phyloP scores from a whole-genome alignment of 177 flowering plant genomes.

The Vitis hybrid region DNA sequence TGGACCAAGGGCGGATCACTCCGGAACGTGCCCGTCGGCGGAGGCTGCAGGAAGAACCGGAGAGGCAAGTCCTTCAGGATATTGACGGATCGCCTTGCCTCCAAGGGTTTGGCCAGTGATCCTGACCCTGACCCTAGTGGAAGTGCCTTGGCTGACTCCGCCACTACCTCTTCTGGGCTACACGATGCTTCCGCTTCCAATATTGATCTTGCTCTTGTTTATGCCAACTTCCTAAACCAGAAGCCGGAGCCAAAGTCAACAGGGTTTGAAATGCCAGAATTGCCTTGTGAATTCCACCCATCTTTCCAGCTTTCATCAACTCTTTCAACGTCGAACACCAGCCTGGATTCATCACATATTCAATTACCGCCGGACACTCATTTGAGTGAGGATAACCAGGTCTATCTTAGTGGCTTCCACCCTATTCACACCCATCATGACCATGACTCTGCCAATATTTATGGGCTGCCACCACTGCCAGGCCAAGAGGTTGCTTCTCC shows the following conservation, averaged over 20 bases:
- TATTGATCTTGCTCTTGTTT: constrained; percentile 72
- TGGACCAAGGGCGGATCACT: constrained; percentile 92
- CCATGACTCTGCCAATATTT: constrained; percentile 1
- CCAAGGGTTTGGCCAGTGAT: constrained; percentile 1
- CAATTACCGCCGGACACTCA: constrained; percentile 9
- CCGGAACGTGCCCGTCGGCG: constrained; percentile 78
- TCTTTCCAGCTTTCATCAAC: constrained; percentile 12
- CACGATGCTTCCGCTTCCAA: constrained; percentile 29
- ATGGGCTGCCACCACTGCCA: constrained; percentile 37
- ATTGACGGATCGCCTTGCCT: constrained; percentile 9
- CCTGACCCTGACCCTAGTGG: background rate
- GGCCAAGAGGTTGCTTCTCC: constrained; percentile 24
- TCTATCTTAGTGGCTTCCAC: constrained; percentile 17
- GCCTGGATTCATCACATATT: background rate
- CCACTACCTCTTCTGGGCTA: background rate
- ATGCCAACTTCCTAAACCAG: constrained; percentile 62
- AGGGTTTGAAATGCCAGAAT: constrained; percentile 14
- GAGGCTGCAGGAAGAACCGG: constrained; percentile 73
- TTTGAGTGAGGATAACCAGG: constrained; percentile 13
- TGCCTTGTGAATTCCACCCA: constrained; percentile 16
- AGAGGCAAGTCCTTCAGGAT: constrained; percentile 34
- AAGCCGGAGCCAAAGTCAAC: constrained; percentile 11
- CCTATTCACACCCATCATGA: constrained; percentile 18
- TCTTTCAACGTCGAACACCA: constrained; percentile 2
- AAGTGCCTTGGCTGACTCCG: background rate